A percentile compares a stretch with the other conserved stretches of the same genome.
These are phyloP conservation scores for Boletus mariae DNA, from an alignment of 1,284 basidiomycete species.

Conservation along the genomic window DNA sequence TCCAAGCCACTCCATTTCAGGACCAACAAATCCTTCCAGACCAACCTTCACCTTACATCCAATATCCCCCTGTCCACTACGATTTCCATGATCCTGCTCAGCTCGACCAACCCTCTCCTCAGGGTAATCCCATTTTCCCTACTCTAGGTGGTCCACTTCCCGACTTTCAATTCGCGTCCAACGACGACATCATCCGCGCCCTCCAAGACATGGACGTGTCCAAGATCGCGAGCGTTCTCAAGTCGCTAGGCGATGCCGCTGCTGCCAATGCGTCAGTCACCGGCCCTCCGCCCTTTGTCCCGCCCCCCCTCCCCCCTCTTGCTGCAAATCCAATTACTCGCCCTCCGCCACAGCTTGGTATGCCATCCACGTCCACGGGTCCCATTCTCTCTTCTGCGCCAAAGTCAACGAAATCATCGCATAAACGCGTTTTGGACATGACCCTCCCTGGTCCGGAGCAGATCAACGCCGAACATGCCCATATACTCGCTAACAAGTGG, in stretches of 20 bases:
- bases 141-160: slow-evolving; percentile 35
- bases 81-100: slow-evolving; percentile 31
- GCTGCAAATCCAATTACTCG: slow-evolving; percentile 13
- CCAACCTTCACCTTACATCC: slow-evolving; percentile 29
- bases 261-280: slow-evolving; percentile 39
- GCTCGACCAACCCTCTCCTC: slow-evolving; percentile 24
- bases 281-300: slow-evolving; percentile 33
- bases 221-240: slow-evolving; percentile 63
- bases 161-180: slow-evolving; percentile 55
- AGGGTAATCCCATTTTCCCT: slow-evolving; percentile 33
- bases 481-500: slow-evolving; percentile 69
- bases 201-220: slow-evolving; percentile 69
- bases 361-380: slow-evolving; percentile 45
- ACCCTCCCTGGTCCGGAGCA: slow-evolving; percentile 34
- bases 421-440: slow-evolving; percentile 32
- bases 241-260: slow-evolving; percentile 56
- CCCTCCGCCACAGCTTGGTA: slow-evolving; percentile 23
- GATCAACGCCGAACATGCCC: slow-evolving; percentile 42
- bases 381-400: slow-evolving; percentile 33
- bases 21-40: slow-evolving; percentile 29
- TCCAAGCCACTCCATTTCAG: slow-evolving; percentile 27
- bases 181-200: slow-evolving; percentile 67
- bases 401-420: slow-evolving; percentile 37
- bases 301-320: slow-evolving; percentile 30
- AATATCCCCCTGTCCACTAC: slow-evolving; percentile 28